Percentiles rank a stretch among this genome's conserved stretches.
Evolutionary conservation across 140 eudicot species (phyloP).

Genomic region (Bidens hawaiensis): DNA sequence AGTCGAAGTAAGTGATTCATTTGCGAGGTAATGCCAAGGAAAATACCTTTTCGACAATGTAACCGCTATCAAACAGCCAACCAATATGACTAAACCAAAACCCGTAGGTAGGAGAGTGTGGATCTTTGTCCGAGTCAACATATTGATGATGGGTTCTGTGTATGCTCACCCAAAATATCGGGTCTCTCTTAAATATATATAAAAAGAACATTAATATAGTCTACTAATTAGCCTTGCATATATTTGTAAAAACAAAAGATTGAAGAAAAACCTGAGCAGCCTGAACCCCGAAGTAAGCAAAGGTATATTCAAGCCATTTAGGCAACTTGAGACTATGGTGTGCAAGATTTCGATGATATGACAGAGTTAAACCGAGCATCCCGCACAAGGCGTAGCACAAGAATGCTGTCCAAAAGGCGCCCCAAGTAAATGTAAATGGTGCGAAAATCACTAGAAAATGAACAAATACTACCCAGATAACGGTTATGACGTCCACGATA

Average conservation of each 20-base stretch:
- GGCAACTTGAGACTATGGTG: too few relatives aligned
- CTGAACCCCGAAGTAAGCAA: conserved; percentile 67
- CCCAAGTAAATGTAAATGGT: too few relatives aligned
- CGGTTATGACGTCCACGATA: too few relatives aligned
- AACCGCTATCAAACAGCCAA: conserved; percentile 27
- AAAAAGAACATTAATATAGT: background rate
- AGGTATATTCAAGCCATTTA: conserved; percentile 84
- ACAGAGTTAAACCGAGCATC: conserved; percentile 46
- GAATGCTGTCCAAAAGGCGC: conserved; percentile 28
- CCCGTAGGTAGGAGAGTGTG: too few relatives aligned
- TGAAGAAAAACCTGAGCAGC: conserved; percentile 93
- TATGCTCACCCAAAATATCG: too few relatives aligned
- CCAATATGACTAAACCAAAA: conserved; percentile 30
- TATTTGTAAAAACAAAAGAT: background rate
- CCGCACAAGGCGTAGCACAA: conserved; percentile 37
- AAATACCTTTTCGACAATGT: conserved; percentile 17
- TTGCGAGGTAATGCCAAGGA: too few relatives aligned
- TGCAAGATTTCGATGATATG: conserved; percentile 78
- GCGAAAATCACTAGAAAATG: too few relatives aligned
- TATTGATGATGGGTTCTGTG: too few relatives aligned
- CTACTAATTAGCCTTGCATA: background rate
- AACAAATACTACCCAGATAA: too few relatives aligned
- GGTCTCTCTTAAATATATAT: conserved; percentile 38
- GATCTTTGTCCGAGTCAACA: too few relatives aligned
- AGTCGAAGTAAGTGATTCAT: too few relatives aligned